Evolutionary conservation across 2,329 filamentous ascomycete species (phyloP).

Genomic region (Penicillium digitatum): DNA sequence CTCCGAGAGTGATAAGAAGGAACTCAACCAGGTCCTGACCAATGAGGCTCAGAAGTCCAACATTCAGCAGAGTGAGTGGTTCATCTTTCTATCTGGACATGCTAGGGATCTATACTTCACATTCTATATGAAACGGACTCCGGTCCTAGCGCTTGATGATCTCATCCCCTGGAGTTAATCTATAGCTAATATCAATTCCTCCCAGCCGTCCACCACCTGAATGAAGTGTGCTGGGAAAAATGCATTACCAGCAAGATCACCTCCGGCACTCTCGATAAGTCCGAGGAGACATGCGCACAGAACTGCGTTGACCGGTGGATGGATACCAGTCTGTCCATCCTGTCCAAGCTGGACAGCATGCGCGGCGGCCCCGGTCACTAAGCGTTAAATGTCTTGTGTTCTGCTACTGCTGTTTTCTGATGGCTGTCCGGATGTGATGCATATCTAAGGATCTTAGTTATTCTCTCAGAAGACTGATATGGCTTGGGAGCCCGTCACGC

Average conservation of each 20-base stretch:
- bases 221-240: conserved; percentile 89
- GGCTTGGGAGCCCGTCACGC: background rate
- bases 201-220: conserved; percentile 62
- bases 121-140: background rate
- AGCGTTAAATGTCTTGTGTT: background rate
- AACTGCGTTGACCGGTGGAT: conserved; percentile 95
- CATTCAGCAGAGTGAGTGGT: conserved; percentile 49
- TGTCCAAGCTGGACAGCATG: conserved; percentile 74
- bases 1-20: conserved; percentile 75
- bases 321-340: conserved; percentile 79
- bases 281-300: conserved; percentile 76
- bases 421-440: background rate
- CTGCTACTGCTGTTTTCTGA: background rate
- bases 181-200: conserved; percentile 9
- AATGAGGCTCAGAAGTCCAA: conserved; percentile 78
- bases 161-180: background rate
- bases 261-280: conserved; percentile 66
- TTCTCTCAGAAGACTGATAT: background rate
- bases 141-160: background rate
- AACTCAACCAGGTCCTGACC: conserved; percentile 79
- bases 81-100: background rate
- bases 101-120: background rate
- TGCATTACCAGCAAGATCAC: conserved; percentile 75
- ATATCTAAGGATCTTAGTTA: background rate
- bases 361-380: conserved; percentile 35